Base-by-base conservation (phyloP, 2,329 filamentous ascomycete genomes). In the Penicillium glabrum region DNA sequence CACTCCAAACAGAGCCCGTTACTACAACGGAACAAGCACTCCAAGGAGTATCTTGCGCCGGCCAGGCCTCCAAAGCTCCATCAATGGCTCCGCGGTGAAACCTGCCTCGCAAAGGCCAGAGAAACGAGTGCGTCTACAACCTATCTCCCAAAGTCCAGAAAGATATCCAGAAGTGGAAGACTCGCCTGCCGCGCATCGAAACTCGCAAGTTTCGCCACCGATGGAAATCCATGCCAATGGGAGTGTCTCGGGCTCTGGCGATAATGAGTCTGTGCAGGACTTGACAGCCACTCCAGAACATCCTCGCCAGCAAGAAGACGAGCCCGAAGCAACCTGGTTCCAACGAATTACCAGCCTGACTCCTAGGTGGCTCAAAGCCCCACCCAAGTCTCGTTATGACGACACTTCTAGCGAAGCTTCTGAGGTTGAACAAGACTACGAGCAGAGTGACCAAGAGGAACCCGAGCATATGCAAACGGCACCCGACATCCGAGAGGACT, bases 1-100 rank as follows among this genome's bases (percentile, higher is more conserved):
- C 50, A 76, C 72, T 2, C 73, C 73, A 5, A 74, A 71, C n/a
- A 70, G 67, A 19, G 66, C 65, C n/a, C 67, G 66, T 41, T 72
- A 73, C 55, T 76, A 73, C 55, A 71, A 71, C 52, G 72, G 68
- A 39, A 69, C 67, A 53, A 70, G 65, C 48, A 74, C 69, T 26
- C 70, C 72, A 43, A 58, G 64, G 37, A 66, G 63, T 33, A 59
- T 63, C 26, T 50, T 63, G 10, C 61, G 58, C 37, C 59, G 48
- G 46, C 59, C 60, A 35, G 52, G 46, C n/a, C 51, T 58, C 14
- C 64, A 61, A 9, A 50, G 48, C 14, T 54, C 61, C 9, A 54
- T 55, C 37, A 46, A 58, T 47, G 54, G 37, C 13, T 66, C 61
- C 43, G 43, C 49, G 2, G 51, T 61, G 27, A 63, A 57, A 49